These are phyloP conservation scores for Globisporangium recalcitrans DNA, from an alignment of 352 stramenopile genomes.

Conservation along the genomic window DNA sequence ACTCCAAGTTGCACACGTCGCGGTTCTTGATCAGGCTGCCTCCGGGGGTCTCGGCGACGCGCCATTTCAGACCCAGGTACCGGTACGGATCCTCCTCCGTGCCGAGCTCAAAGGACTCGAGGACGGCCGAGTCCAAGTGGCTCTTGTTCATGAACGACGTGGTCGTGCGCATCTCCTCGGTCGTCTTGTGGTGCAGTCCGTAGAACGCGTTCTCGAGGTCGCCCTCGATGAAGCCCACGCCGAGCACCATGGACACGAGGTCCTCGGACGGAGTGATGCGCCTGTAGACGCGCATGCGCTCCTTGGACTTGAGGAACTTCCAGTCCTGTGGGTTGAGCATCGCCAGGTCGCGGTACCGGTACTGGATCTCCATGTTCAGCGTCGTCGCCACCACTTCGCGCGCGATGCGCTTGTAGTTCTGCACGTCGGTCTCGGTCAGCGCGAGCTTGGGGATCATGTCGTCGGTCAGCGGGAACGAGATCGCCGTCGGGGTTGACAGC, in stretches of 20 bases:
- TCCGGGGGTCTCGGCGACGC: slow-evolving; percentile 18
- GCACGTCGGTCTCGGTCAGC: slow-evolving; percentile 29
- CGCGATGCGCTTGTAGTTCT: slow-evolving; percentile 24
- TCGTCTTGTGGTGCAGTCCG: slow-evolving; percentile 42
- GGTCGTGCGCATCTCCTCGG: slow-evolving; percentile 41
- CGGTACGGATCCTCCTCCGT: slow-evolving; percentile 35
- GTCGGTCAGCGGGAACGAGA: slow-evolving; percentile 23
- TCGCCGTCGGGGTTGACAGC: background rate
- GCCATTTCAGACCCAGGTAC: slow-evolving; percentile 52
- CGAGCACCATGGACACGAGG: slow-evolving; percentile 35
- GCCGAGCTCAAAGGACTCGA: slow-evolving; percentile 33
- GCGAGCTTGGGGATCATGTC: slow-evolving; percentile 20
- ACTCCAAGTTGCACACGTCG: slow-evolving; percentile 46
- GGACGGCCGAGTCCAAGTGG: slow-evolving; percentile 33
- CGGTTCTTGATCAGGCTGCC: slow-evolving; percentile 38
- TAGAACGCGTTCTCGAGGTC: slow-evolving; percentile 45
- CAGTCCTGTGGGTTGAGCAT: slow-evolving; percentile 23
- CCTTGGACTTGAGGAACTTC: slow-evolving; percentile 32
- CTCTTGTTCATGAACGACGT: slow-evolving; percentile 32
- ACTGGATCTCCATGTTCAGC: slow-evolving; percentile 38
- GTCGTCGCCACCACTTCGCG: slow-evolving; percentile 39
- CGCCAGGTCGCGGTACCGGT: slow-evolving; percentile 16
- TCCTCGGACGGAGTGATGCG: slow-evolving; percentile 18
- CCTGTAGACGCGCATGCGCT: slow-evolving; percentile 36
- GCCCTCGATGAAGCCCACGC: slow-evolving; percentile 37